A percentile compares a stretch with the other conserved stretches of the same genome.
Evolutionary conservation across 768 basidiomycete species (phyloP).

Genomic region (Pilatotrama ljubarskyi): DNA sequence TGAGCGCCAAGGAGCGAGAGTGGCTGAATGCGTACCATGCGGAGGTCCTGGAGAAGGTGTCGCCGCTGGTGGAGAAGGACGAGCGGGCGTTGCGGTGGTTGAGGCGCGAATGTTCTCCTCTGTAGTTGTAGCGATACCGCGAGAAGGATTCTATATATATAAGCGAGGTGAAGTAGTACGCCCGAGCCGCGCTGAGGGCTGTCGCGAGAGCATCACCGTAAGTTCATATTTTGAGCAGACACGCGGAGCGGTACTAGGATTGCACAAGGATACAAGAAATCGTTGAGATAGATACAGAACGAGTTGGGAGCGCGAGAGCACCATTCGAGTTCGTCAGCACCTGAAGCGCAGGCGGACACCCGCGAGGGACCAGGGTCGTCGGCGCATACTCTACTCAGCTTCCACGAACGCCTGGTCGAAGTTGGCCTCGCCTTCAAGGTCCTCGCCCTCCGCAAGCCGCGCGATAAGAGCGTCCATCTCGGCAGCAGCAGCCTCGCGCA

Average conservation of each 20-base stretch:
- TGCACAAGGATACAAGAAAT: too few species aligned
- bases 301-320: too few species aligned
- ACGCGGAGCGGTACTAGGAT: too few species aligned
- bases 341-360: too few species aligned
- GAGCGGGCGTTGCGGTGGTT: conserved; percentile 62
- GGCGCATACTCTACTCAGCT: not conserved
- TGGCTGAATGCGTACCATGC: conserved; percentile 89
- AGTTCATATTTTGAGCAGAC: too few species aligned
- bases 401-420: conserved; percentile 20
- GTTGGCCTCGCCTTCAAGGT: conserved; percentile 21
- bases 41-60: conserved; percentile 71
- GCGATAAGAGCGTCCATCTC: conserved; percentile 40
- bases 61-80: conserved; percentile 67
- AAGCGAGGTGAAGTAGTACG: too few species aligned
- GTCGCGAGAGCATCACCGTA: too few species aligned
- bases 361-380: not conserved
- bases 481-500: conserved; percentile 27
- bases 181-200: too few species aligned
- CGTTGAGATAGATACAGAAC: too few species aligned
- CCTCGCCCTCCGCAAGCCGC: conserved; percentile 24
- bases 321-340: too few species aligned
- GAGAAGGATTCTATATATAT: too few species aligned
- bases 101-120: conserved; percentile 51
- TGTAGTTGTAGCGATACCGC: conserved; percentile 27
- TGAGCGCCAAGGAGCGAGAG: conserved; percentile 64